A percentile compares a stretch with the other conserved stretches of the same genome.
Evolutionary conservation across 192 early-diverging fungal species (phyloP).

Genomic region (Kickxella alabastrina): DNA sequence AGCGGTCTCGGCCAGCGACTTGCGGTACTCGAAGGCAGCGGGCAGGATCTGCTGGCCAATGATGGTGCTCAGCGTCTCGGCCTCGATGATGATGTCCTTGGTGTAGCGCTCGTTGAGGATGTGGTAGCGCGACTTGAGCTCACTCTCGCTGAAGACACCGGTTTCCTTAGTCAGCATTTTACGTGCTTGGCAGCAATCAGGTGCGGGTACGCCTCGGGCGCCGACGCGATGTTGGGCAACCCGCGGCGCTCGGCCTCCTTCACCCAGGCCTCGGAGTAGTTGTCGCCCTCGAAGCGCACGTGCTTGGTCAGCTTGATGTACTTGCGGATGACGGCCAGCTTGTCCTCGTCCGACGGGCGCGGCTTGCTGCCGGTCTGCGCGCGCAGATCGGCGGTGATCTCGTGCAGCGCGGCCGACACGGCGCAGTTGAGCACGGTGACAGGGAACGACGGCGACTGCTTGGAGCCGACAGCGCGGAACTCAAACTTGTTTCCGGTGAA

Average conservation of each 20-base stretch:
- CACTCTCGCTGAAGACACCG: conserved; percentile 81
- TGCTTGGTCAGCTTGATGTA: conserved; percentile 64
- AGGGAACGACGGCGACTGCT: conserved; percentile 96
- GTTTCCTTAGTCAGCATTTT: conserved; percentile 71
- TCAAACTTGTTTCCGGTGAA: conserved; percentile 99
- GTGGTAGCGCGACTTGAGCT: conserved; percentile 90
- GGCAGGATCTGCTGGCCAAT: conserved; percentile 84
- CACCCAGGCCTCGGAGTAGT: conserved; percentile 94
- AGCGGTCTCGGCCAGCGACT: conserved; percentile 79
- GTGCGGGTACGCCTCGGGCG: conserved; percentile 85
- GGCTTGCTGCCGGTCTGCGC: conserved; percentile 81
- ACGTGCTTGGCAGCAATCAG: conserved; percentile 67
- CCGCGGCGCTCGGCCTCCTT: conserved; percentile 90
- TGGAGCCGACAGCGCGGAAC: conserved; percentile 98
- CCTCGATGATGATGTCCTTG: conserved; percentile 95
- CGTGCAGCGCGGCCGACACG: conserved; percentile 76
- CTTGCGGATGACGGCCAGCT: conserved; percentile 80
- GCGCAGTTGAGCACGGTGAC: conserved; percentile 90
- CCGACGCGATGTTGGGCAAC: conserved; percentile 90
- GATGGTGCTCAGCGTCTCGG: conserved; percentile 80
- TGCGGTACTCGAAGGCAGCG: conserved; percentile 82
- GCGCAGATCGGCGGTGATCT: conserved; percentile 68
- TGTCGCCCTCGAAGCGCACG: conserved; percentile 97
- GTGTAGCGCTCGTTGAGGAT: conserved; percentile 96
- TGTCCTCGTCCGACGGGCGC: conserved; percentile 79